Conservation (phyloP, 2,329 filamentous ascomycete species). For the Zymoseptoria ardabiliae region DNA sequence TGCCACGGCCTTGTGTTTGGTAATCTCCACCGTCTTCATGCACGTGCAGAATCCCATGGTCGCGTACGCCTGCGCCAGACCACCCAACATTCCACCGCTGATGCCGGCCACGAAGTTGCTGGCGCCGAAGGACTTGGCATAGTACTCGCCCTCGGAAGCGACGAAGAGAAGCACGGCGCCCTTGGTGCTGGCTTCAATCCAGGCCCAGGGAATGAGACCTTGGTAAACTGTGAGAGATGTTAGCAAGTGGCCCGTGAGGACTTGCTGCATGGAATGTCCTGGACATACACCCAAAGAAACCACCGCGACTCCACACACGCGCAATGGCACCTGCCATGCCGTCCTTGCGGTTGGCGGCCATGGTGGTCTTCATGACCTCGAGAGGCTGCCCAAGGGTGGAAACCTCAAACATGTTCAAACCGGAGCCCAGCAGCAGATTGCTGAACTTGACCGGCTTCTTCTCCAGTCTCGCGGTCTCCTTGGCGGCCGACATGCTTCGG, state of each 20-base stretch:
- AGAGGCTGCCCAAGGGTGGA: slow-evolving; percentile 71
- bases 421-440: slow-evolving; percentile 89
- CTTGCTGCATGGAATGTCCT: not conserved
- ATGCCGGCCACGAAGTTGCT: slow-evolving; percentile 85
- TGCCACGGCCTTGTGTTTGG: slow-evolving; percentile 89
- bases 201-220: slow-evolving; percentile 98
- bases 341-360: slow-evolving; percentile 93
- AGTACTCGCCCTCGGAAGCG: slow-evolving; percentile 94
- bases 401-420: slow-evolving; percentile 91
- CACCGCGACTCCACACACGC: slow-evolving; percentile 90
- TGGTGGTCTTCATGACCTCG: slow-evolving; percentile 99
- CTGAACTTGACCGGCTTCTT: slow-evolving; percentile 99
- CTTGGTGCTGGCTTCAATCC: slow-evolving; percentile 99
- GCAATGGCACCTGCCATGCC: slow-evolving; percentile 72
- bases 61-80: slow-evolving; percentile 95
- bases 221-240: slow-evolving; percentile 70
- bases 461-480: slow-evolving; percentile 53
- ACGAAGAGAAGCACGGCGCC: slow-evolving; percentile 98
- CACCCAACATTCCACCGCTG: slow-evolving; percentile 81
- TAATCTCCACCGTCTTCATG: slow-evolving; percentile 99
- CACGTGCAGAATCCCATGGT: slow-evolving; percentile 99
- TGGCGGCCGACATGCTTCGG: slow-evolving; percentile 35
- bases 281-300: slow-evolving; percentile 82
- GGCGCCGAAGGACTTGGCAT: slow-evolving; percentile 70
- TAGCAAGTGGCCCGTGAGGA: not conserved